phyloP scores from a whole-genome alignment of 192 early-diverging fungal species.

The Backusella westeae region DNA sequence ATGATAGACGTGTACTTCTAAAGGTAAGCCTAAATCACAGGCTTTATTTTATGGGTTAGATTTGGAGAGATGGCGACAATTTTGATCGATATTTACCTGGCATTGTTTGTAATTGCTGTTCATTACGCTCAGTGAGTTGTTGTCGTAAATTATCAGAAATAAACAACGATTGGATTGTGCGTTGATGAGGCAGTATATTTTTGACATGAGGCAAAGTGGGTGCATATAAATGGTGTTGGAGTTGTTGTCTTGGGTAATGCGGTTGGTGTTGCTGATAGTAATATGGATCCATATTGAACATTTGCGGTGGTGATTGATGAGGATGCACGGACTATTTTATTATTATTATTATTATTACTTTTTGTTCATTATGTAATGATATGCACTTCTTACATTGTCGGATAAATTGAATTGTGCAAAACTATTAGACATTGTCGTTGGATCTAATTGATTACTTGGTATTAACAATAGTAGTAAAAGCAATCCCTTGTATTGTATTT shows the following conservation, averaged over 20 bases:
- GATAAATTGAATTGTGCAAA: conserved; percentile 8
- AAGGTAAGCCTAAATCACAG: conserved; percentile 61
- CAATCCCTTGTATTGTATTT: background rate
- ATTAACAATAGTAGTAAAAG: too few species aligned
- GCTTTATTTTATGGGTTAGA: conserved; percentile 22
- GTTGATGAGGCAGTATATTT: conserved; percentile 73
- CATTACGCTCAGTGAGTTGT: conserved; percentile 69
- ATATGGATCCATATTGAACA: conserved; percentile 31
- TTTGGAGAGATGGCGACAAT: too few species aligned
- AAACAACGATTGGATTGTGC: conserved; percentile 80
- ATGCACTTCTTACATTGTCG: background rate
- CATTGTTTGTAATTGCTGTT: conserved; percentile 29
- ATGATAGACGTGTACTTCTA: conserved; percentile 90
- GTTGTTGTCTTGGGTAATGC: conserved; percentile 40
- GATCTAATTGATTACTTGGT: background rate
- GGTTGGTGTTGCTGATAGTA: conserved; percentile 25
- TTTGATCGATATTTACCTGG: background rate
- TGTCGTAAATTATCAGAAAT: conserved; percentile 83
- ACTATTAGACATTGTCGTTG: background rate
- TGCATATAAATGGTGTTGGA: conserved; percentile 82
- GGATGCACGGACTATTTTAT: background rate
- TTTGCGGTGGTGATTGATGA: conserved; percentile 14
- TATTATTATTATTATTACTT: too few species aligned
- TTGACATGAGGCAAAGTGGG: conserved; percentile 62
- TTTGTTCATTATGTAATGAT: background rate